Conservation (phyloP, 2,329 filamentous ascomycete species). For the Alternaria postmessia region DNA sequence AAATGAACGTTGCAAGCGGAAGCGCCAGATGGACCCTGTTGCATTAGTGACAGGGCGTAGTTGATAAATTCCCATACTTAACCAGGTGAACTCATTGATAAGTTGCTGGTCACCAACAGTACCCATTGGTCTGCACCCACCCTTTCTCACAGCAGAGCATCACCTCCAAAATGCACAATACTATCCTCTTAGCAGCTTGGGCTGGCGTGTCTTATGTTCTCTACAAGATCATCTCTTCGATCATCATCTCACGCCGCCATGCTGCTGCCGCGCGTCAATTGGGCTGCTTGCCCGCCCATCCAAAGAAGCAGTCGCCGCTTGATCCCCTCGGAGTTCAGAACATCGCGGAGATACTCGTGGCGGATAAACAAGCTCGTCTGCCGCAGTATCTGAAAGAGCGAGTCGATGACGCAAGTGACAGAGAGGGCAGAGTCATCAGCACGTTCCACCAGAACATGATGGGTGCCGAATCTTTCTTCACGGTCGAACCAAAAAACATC, state of each 20-base stretch:
- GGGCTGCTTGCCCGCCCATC: constrained; percentile 55
- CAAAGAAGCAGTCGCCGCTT: constrained; percentile 50
- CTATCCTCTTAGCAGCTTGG: constrained; percentile 41
- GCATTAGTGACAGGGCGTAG: neutral
- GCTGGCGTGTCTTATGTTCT: constrained; percentile 40
- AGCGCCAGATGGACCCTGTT: neutral
- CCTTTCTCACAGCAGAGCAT: neutral
- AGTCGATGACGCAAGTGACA: constrained; percentile 26
- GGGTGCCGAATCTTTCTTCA: constrained; percentile 33
- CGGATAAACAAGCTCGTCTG: constrained; percentile 44
- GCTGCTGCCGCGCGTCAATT: constrained; percentile 45
- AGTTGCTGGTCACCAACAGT: neutral
- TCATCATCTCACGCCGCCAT: constrained; percentile 41
- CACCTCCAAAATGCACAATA: constrained; percentile 36
- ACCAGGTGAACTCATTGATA: neutral
- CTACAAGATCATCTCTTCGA: constrained; percentile 39
- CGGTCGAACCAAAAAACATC: constrained; percentile 56
- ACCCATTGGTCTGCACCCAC: neutral
- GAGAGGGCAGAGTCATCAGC: constrained; percentile 31
- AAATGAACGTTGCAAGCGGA: neutral
- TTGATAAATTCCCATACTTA: constrained; percentile 1
- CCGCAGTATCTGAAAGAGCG: constrained; percentile 42
- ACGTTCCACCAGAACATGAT: constrained; percentile 37
- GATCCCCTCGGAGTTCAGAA: constrained; percentile 61
- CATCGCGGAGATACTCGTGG: constrained; percentile 50